These are phyloP conservation scores for Hypoxylon perforatum DNA, from an alignment of 495 filamentous ascomycete species.

Conservation along the genomic window DNA sequence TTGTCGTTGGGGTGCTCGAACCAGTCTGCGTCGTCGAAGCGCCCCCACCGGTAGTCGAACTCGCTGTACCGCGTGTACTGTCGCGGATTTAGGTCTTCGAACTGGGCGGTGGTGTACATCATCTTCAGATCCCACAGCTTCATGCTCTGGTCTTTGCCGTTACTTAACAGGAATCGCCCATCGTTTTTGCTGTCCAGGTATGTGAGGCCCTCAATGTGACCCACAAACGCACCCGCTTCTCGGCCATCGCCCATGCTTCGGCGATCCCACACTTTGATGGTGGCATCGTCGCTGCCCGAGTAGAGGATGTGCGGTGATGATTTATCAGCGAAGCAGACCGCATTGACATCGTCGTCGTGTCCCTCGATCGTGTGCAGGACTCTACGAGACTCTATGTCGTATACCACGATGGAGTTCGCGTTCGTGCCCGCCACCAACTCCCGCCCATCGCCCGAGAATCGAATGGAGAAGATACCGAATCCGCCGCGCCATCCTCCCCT, in stretches of 20 bases:
- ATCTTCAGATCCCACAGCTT: conserved; percentile 95
- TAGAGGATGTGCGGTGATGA: conserved; percentile 94
- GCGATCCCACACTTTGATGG: conserved; percentile 96
- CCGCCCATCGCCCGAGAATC: conserved; percentile 92
- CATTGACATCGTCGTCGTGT: conserved; percentile 92
- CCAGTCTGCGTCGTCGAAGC: conserved; percentile 75
- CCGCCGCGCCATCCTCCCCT: conserved; percentile 52
- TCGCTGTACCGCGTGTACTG: conserved; percentile 66
- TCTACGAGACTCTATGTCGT: conserved; percentile 84
- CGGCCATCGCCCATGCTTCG: conserved; percentile 87
- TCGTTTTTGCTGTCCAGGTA: conserved; percentile 98
- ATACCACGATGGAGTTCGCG: conserved; percentile 84
- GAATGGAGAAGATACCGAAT: conserved; percentile 84
- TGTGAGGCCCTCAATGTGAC: conserved; percentile 93
- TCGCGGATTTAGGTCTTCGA: conserved; percentile 59
- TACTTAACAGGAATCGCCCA: conserved; percentile 91
- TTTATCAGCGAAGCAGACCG: conserved; percentile 93
- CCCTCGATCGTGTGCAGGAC: conserved; percentile 79
- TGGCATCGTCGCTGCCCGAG: conserved; percentile 94
- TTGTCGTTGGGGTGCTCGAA: conserved; percentile 85
- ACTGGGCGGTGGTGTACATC: conserved; percentile 77
- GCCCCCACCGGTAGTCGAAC: conserved; percentile 88
- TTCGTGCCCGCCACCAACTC: conserved; percentile 91
- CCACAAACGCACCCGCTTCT: conserved; percentile 90
- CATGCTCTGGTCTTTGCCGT: conserved; percentile 96